A percentile compares a stretch with the other conserved stretches of the same genome.
phyloP scores from a whole-genome alignment of 1,139 yeast species.

The Kurtzmaniella natalensis region DNA sequence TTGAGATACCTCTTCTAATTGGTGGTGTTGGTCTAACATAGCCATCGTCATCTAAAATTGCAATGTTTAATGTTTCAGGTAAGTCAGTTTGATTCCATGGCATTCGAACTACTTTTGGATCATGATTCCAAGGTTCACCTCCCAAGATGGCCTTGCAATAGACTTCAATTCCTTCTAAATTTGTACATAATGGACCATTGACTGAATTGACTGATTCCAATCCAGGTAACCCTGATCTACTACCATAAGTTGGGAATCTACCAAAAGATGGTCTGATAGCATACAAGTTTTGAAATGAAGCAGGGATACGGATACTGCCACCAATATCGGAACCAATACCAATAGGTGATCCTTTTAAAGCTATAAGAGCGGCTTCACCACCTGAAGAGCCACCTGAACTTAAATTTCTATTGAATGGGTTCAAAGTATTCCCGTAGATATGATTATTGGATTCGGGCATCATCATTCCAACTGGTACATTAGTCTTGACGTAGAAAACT shows the following conservation, averaged over 20 bases:
- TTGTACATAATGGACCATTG: slow-evolving; percentile 29
- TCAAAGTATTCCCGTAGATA: slow-evolving; percentile 29
- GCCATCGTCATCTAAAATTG: slow-evolving; percentile 28
- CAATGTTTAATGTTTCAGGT: slow-evolving; percentile 26
- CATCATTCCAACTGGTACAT: slow-evolving; percentile 36
- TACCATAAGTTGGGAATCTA: slow-evolving; percentile 47
- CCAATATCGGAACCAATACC: slow-evolving; percentile 60
- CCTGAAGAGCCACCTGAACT: slow-evolving; percentile 37
- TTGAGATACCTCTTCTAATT: slow-evolving; percentile 23
- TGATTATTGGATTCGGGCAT: slow-evolving; percentile 35
- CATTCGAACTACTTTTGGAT: slow-evolving; percentile 25
- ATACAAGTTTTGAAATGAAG: slow-evolving; percentile 43
- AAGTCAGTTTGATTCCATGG: slow-evolving; percentile 27
- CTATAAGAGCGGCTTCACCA: slow-evolving; percentile 34
- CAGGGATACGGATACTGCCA: slow-evolving; percentile 50
- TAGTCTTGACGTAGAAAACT: slow-evolving; percentile 30
- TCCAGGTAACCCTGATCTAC: slow-evolving; percentile 53
- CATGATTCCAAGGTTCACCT: slow-evolving; percentile 27
- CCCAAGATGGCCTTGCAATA: slow-evolving; percentile 24
- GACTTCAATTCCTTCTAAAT: slow-evolving; percentile 24
- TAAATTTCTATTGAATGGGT: slow-evolving; percentile 27
- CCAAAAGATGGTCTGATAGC: slow-evolving; percentile 45
- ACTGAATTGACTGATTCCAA: slow-evolving; percentile 39
- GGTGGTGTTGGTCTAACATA: slow-evolving; percentile 37
- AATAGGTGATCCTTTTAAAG: slow-evolving; percentile 37